Evolutionary conservation across 2,329 filamentous ascomycete genomes (phyloP).

Genomic region (Penicillium sp.): DNA sequence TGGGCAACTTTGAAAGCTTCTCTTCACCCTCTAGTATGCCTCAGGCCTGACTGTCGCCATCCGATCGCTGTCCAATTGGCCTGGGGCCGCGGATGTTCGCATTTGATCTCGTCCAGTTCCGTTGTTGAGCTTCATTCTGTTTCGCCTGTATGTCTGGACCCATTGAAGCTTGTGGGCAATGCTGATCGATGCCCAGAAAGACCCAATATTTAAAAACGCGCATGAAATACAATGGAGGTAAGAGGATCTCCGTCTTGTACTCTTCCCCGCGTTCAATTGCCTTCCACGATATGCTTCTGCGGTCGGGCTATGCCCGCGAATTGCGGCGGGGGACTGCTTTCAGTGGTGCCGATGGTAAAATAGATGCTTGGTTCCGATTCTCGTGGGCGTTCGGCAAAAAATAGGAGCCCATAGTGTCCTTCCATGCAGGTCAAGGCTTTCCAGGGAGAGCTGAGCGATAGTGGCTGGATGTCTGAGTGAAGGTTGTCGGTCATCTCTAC

Average conservation of each 20-base stretch:
- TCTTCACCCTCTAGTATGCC: background rate
- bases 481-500: background rate
- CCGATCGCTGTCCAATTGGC: conserved; percentile 13
- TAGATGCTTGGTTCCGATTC: conserved; percentile 13
- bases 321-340: conserved; percentile 5
- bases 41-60: conserved; percentile 9
- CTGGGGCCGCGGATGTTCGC: conserved; percentile 11
- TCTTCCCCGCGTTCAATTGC: background rate
- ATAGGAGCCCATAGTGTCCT: background rate
- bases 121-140: background rate
- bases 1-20: background rate
- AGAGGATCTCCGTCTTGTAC: background rate
- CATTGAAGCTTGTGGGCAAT: background rate
- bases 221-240: conserved; percentile 5
- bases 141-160: conserved; percentile 1
- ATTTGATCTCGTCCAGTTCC: conserved; percentile 5
- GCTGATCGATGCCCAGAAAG: background rate
- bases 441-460: background rate
- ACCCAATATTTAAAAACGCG: background rate
- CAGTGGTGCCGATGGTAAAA: conserved; percentile 16
- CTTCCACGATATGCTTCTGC: background rate
- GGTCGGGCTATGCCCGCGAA: conserved; percentile 4
- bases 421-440: conserved; percentile 1
- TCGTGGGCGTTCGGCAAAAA: conserved; percentile 4
- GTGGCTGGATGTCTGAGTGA: background rate